phyloP scores from a whole-genome alignment of 2,329 filamentous ascomycete species.

The Fusarium protoensiforme region DNA sequence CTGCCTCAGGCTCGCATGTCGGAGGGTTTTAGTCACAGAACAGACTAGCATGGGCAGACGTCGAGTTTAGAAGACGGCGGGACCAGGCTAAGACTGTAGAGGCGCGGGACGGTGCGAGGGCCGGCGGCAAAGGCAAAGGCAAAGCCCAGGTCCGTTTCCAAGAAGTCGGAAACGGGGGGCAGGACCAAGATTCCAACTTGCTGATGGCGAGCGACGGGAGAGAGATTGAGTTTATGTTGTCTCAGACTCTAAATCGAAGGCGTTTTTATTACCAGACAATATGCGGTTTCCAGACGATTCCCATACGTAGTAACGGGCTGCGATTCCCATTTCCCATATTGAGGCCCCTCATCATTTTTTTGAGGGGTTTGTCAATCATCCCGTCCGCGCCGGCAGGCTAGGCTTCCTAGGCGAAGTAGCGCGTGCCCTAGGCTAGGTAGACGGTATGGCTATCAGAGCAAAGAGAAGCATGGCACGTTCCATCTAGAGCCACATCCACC shows the following conservation, averaged over 20 bases:
- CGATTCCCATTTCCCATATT: background rate
- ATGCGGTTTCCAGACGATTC: background rate
- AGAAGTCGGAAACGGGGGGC: slow-evolving; percentile 2
- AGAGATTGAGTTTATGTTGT: slow-evolving; percentile 29
- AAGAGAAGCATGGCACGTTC: background rate
- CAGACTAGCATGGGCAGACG: slow-evolving; percentile 1
- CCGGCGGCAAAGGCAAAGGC: background rate
- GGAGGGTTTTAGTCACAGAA: background rate
- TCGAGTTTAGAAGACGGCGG: slow-evolving; percentile 10
- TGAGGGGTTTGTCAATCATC: slow-evolving; percentile 5
- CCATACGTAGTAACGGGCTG: background rate
- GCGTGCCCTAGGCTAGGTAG: background rate
- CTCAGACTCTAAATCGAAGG: slow-evolving; percentile 16
- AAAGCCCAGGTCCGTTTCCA: background rate
- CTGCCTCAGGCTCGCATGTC: background rate
- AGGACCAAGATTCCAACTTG: background rate
- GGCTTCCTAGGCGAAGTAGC: background rate
- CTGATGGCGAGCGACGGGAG: background rate
- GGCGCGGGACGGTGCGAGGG: slow-evolving; percentile 9
- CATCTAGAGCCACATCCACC: background rate
- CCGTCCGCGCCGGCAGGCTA: background rate
- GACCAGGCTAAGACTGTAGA: background rate
- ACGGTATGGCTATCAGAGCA: background rate
- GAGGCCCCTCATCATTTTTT: background rate
- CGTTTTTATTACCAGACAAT: background rate